Evolutionary conservation across 2,329 filamentous ascomycete genomes (phyloP), one percentile per base, ranked within the genome.

Genomic region (Epichloe typhina): DNA sequence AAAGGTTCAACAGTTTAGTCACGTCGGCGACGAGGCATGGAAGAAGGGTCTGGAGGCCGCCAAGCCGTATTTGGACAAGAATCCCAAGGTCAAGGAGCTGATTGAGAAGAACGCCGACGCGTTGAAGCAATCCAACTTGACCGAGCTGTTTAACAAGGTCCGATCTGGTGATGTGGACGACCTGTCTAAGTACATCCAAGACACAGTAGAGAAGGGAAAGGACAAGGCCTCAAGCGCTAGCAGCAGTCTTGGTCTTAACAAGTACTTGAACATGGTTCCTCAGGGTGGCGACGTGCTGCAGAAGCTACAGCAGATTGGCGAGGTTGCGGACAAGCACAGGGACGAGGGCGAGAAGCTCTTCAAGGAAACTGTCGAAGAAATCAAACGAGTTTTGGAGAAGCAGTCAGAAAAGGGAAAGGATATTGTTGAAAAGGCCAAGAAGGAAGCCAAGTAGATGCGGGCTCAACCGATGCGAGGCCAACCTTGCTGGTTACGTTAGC

Each of bases 51-150:
- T 86, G 45, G 80, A 88, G 66, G 72, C 86, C 65, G 81, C 79
- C 37, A 81, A 85, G 70, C 83, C 84, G 0, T 77, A 80, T 53
- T 73, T 89, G 1, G 84, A 88, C 57, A 88, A 88, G 73, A 86
- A 79, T 65, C 83, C 84, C n/a, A 72, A 86, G 68, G 68, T 86
- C 52, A 88, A 87, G 71, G 72, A 87, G 65, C 64, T 88, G 0
- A 62, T 89, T 1, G 83, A 87, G 69, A 71, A 84, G 61, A 89
- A 90, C 64, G 73, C 75, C 45, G 80, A 85, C 51, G 66, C 74
- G 0, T 67, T 90, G 46, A 87, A 84, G 69, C 69, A 79, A 54
- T 84, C 83, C 15, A 83, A 88, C 57, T 67, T 79, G 13, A 69
- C 71, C 47, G 79, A 86, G 57, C 64, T 87, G 0, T 83, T 83